Evolutionary conservation across 257 asterid species (phyloP).

Genomic region (Paraleonurus japonicus): DNA sequence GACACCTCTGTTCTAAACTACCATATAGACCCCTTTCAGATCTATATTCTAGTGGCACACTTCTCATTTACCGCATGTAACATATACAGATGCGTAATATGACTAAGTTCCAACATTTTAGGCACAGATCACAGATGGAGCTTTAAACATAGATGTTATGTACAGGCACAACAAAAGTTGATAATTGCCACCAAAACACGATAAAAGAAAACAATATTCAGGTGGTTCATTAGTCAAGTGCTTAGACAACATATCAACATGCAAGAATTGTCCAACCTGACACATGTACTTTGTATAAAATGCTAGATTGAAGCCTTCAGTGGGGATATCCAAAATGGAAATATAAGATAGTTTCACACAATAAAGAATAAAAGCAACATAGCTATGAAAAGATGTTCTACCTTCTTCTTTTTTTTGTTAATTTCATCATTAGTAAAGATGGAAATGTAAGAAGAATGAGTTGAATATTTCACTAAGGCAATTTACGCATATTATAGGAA

Average conservation of each 20-base stretch:
- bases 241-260: not conserved
- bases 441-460: conserved; percentile 20
- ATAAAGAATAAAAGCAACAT: not conserved
- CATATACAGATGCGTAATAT: too few relatives aligned
- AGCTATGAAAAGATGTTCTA: conserved; percentile 25
- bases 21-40: too few relatives aligned
- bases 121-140: too few relatives aligned
- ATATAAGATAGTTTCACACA: not conserved
- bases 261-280: not conserved
- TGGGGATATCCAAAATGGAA: not conserved
- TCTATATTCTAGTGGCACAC: too few relatives aligned
- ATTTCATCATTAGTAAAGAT: conserved; percentile 52
- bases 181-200: not conserved
- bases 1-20: too few relatives aligned
- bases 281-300: too few relatives aligned
- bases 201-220: too few relatives aligned
- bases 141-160: too few relatives aligned
- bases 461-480: not conserved
- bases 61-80: too few relatives aligned
- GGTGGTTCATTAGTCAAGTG: conserved; percentile 4
- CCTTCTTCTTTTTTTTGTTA: conserved; percentile 83
- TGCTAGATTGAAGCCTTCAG: too few relatives aligned
- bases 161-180: too few relatives aligned
- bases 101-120: too few relatives aligned
- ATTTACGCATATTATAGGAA: not conserved